phyloP scores from a whole-genome alignment of 2,329 filamentous ascomycete species.

The Cladosporium colombiae region DNA sequence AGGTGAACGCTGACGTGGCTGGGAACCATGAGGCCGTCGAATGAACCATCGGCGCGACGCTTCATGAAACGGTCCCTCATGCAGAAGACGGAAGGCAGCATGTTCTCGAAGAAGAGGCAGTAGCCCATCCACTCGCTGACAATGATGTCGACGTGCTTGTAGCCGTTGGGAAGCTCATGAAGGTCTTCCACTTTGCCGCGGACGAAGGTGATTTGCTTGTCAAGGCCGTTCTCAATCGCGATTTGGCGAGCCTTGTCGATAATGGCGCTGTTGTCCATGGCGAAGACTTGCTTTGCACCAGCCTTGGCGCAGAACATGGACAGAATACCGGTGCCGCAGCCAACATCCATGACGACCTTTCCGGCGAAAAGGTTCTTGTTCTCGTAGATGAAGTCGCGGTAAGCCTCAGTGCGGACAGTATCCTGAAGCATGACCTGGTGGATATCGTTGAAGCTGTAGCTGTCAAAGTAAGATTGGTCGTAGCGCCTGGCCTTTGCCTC shows the following conservation, averaged over 20 bases:
- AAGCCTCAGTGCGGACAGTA: conserved; percentile 80
- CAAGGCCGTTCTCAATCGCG: conserved; percentile 76
- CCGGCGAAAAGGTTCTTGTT: conserved; percentile 85
- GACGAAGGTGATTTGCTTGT: conserved; percentile 73
- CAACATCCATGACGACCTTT: conserved; percentile 87
- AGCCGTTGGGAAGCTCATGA: conserved; percentile 57
- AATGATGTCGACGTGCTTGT: conserved; percentile 85
- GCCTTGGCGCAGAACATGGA: conserved; percentile 94
- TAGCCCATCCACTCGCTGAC: conserved; percentile 99
- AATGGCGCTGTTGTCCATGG: conserved; percentile 90
- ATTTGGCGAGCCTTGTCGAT: conserved; percentile 85
- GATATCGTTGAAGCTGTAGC: conserved; percentile 56
- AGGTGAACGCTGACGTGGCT: conserved; percentile 81
- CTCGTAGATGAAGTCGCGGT: conserved; percentile 91
- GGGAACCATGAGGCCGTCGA: conserved; percentile 80
- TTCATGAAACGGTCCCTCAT: conserved; percentile 85
- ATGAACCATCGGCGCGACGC: conserved; percentile 31
- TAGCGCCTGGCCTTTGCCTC: conserved; percentile 26
- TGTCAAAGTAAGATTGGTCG: conserved; percentile 31
- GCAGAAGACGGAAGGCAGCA: conserved; percentile 89
- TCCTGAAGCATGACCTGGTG: conserved; percentile 97
- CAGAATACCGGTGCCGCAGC: conserved; percentile 79
- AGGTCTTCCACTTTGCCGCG: conserved; percentile 89
- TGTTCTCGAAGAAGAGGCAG: conserved; percentile 87
- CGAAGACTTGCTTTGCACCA: conserved; percentile 81